Base-by-base conservation (phyloP, 179 eudicot species). In the Pouteria campechiana region DNA sequence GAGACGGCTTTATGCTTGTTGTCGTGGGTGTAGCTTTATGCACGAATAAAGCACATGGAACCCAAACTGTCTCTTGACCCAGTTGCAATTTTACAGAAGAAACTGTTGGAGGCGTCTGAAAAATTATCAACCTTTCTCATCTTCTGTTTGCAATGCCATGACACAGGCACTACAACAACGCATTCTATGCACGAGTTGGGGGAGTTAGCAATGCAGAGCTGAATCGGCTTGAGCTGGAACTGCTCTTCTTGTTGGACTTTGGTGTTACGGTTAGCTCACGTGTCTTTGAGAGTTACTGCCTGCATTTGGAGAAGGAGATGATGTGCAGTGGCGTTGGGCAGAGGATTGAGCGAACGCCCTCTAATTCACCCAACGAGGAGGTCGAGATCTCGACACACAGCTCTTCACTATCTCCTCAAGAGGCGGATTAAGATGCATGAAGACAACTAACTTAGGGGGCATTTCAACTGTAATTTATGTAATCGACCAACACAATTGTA, bases 181-280 rank as follows among this genome's bases (percentile, higher is more conserved):
- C 95, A 8, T 86, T 90, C 44, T 86, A 71, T 24, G 98, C 98
- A 2, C 75, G 80, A 50, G 87, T 81, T 9, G 98, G 98, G 38
- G 98, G 98, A 46, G 78, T 90, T 39, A 90, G 69, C 69, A 90
- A 89, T 44, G 47, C 44, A 0, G 95, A 85, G 37, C 47, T 90
- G 24, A 90, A 90, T 66, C 76, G 51, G 73, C 70, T 90, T 10
- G 98, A 90, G 60, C 6, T 90, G 45, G 95, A 90, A 52, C 39
- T 90, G 60, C 87, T 90, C 2, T 81, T 86, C 61, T 29, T 86
- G 31, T 52, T 90, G 63, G 83, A 90, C 53, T 90, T 86, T 6
- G 57, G 72, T 29, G 70, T 90, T n/a, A 40, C 46, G 18, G 95
- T 90, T 3, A 79, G 72, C 25, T 70, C 78, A 6, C 60, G 81